These are phyloP conservation scores for Seminavis robusta DNA, from an alignment of 108 stramenopile genomes.

Conservation along the genomic window DNA sequence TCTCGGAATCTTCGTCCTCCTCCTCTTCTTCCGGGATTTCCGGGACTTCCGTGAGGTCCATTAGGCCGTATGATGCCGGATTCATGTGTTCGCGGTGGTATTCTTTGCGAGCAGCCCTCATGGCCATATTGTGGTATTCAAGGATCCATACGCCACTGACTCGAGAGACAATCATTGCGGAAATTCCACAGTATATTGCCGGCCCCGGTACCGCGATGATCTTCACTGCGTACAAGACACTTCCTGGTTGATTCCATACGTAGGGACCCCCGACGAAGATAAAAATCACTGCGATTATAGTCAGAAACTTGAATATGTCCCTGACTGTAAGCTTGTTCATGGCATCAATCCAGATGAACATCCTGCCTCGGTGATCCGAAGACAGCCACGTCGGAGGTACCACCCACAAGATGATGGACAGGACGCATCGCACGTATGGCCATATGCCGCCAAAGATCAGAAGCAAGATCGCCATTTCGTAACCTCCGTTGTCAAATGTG, in stretches of 20 bases:
- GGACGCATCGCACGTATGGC: constrained; percentile 66
- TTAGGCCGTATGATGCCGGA: too few relatives aligned
- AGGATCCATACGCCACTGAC: constrained; percentile 32
- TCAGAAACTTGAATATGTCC: constrained; percentile 33
- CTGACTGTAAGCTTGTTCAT: constrained; percentile 53
- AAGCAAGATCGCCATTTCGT: constrained; percentile 54
- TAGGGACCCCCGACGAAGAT: constrained; percentile 41
- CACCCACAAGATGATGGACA: constrained; percentile 58
- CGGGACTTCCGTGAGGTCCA: too few relatives aligned
- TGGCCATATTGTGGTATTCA: constrained; percentile 32
- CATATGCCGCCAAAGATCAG: constrained; percentile 68
- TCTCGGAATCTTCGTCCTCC: too few relatives aligned
- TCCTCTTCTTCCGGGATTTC: too few relatives aligned
- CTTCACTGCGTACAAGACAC: constrained; percentile 23
- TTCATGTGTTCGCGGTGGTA: too few relatives aligned
- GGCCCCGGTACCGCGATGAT: constrained; percentile 27
- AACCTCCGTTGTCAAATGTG: constrained; percentile 63
- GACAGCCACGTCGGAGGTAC: constrained; percentile 39
- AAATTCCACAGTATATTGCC: constrained; percentile 35
- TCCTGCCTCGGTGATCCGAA: constrained; percentile 41
- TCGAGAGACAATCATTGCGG: constrained; percentile 34
- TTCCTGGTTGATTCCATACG: constrained; percentile 5
- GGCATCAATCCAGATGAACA: constrained; percentile 71
- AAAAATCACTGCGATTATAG: constrained; percentile 26
- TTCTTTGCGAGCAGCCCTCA: too few relatives aligned